phyloP scores from a whole-genome alignment of 768 basidiomycete genomes.

The Lactarius vividus region DNA sequence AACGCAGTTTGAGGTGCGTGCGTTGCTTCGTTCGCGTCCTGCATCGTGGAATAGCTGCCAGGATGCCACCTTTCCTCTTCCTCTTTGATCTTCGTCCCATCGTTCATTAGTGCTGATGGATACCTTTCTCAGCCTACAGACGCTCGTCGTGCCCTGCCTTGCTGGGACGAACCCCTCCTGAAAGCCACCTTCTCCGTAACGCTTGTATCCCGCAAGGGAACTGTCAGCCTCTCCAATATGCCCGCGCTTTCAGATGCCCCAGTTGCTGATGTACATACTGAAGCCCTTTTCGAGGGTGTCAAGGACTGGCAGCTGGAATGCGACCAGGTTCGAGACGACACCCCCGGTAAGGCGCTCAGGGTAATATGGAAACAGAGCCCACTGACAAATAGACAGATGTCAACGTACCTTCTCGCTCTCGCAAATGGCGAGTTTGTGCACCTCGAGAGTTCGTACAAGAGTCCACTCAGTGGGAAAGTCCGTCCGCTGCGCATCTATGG shows the following conservation, averaged over 20 bases:
- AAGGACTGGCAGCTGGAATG: constrained; percentile 64
- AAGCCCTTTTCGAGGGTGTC: constrained; percentile 27
- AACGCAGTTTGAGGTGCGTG: constrained; percentile 81
- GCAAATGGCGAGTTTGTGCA: constrained; percentile 78
- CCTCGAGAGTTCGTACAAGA: constrained; percentile 71
- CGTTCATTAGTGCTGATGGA: neutral
- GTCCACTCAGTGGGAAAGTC: constrained; percentile 75
- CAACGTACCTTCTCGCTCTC: constrained; percentile 84
- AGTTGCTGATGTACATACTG: constrained; percentile 33
- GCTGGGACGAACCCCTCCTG: constrained; percentile 91
- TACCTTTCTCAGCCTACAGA: constrained; percentile 64
- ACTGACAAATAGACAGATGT: constrained; percentile 49
- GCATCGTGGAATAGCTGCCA: neutral
- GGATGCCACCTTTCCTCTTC: neutral
- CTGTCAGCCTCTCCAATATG: constrained; percentile 87
- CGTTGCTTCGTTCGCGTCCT: neutral
- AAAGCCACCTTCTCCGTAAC: constrained; percentile 81
- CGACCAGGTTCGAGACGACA: constrained; percentile 76
- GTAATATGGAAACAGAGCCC: neutral
- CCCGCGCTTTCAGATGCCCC: constrained; percentile 55
- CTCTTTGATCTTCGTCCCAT: neutral
- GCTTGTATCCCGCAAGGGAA: constrained; percentile 73
- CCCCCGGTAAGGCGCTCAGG: constrained; percentile 49
- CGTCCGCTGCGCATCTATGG: constrained; percentile 85
- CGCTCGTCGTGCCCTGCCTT: constrained; percentile 79